Conservation (phyloP, 2,329 filamentous ascomycete species). For the Penicillium digitatum region DNA sequence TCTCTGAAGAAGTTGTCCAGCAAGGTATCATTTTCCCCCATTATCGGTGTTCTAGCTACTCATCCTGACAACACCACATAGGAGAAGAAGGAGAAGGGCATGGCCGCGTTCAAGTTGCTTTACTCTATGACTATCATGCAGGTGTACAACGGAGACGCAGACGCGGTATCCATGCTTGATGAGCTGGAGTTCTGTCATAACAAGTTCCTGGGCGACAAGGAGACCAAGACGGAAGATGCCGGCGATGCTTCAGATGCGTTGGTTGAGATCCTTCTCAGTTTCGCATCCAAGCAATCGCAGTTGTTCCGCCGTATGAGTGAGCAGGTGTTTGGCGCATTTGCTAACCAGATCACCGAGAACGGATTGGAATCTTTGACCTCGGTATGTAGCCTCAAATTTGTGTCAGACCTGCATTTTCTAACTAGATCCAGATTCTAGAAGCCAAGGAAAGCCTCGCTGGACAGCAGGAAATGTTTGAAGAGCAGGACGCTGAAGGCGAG, state of each 20-base stretch:
- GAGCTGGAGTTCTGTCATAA: slow-evolving; percentile 76
- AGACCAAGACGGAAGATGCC: slow-evolving; percentile 50
- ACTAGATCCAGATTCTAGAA: slow-evolving; percentile 62
- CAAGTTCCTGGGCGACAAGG: slow-evolving; percentile 54
- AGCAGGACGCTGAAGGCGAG: slow-evolving; percentile 52
- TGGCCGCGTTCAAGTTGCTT: slow-evolving; percentile 70
- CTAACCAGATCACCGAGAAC: slow-evolving; percentile 66
- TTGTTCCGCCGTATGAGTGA: slow-evolving; percentile 82
- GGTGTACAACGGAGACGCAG: slow-evolving; percentile 82
- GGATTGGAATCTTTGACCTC: slow-evolving; percentile 62
- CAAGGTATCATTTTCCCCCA: slow-evolving; percentile 26
- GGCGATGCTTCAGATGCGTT: slow-evolving; percentile 61
- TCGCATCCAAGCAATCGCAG: slow-evolving; percentile 78
- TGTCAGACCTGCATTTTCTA: slow-evolving; percentile 25
- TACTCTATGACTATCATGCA: slow-evolving; percentile 83
- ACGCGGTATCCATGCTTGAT: slow-evolving; percentile 75
- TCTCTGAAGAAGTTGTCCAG: slow-evolving; percentile 38
- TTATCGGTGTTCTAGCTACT: neutral
- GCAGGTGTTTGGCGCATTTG: slow-evolving; percentile 82
- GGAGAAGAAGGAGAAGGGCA: slow-evolving; percentile 47
- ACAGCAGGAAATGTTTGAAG: slow-evolving; percentile 79
- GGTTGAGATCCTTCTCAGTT: slow-evolving; percentile 84
- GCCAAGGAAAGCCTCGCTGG: slow-evolving; percentile 78
- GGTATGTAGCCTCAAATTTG: slow-evolving; percentile 26
- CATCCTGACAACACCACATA: slow-evolving; percentile 43